phyloP scores from a whole-genome alignment of 169 alveolate species.

The Besnoitia besnoiti region DNA sequence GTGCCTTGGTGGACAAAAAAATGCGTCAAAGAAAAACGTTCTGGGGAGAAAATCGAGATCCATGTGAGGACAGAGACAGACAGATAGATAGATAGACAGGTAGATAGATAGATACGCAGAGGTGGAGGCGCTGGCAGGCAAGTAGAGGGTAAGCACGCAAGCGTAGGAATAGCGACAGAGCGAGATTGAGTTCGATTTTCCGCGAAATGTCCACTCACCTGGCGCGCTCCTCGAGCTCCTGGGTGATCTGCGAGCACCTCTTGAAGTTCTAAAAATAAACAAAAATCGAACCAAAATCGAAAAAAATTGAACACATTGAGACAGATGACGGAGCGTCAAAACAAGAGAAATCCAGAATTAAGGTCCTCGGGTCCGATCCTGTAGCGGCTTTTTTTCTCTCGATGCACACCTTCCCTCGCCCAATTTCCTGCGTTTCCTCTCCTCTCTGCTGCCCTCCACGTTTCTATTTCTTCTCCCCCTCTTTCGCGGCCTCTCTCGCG shows the following conservation, averaged over 20 bases:
- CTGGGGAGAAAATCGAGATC: neutral
- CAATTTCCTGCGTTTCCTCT: neutral
- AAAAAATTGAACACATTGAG: neutral
- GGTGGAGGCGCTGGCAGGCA: neutral
- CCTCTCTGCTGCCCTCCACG: neutral
- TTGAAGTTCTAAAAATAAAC: neutral
- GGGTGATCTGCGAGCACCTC: neutral
- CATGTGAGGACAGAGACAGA: neutral
- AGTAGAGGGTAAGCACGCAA: neutral
- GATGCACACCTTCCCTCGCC: neutral
- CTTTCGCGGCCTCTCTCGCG: neutral
- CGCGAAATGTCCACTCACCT: neutral
- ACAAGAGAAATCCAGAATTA: neutral
- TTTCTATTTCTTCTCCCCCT: neutral
- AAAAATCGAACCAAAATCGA: neutral
- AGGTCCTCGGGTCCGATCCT: neutral
- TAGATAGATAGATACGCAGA: neutral
- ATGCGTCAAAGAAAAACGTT: neutral
- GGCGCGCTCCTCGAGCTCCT: neutral
- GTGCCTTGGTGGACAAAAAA: neutral
- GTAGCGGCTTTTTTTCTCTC: neutral
- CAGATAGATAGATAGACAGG: neutral
- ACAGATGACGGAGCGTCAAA: neutral
- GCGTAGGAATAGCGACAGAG: neutral
- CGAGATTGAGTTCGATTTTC: neutral